Percentiles rank a stretch among this genome's conserved stretches.
phyloP scores from a whole-genome alignment of 2,329 filamentous ascomycete genomes.

The Colletotrichum tabaci region DNA sequence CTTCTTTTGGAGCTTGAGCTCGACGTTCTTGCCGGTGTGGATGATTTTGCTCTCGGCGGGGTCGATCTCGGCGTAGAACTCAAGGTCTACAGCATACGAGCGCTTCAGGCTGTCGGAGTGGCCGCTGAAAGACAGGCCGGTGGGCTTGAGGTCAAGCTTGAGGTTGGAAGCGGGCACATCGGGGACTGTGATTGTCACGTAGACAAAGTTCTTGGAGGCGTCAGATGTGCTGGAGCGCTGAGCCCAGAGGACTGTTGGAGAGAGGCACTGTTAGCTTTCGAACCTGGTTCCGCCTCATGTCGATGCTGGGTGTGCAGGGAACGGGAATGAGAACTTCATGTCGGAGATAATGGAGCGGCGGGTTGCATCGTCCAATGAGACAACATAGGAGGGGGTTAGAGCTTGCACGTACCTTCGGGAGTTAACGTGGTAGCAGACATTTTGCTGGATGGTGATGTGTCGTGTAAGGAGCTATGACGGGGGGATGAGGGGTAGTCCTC shows the following conservation, averaged over 20 bases:
- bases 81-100: conserved; percentile 87
- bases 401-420: conserved; percentile 57
- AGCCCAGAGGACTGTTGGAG: conserved; percentile 87
- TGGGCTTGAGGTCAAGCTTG: conserved; percentile 87
- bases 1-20: conserved; percentile 97
- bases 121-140: conserved; percentile 84
- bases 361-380: neutral
- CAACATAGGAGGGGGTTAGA: neutral
- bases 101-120: conserved; percentile 87
- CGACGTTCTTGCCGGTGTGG: conserved; percentile 90
- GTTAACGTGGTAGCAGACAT: conserved; percentile 50
- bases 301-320: neutral
- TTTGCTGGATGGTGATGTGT: conserved; percentile 39
- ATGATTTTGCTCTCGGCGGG: conserved; percentile 85
- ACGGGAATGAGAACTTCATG: neutral
- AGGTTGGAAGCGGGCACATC: conserved; percentile 84
- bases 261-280: conserved; percentile 20
- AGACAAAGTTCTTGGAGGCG: conserved; percentile 91
- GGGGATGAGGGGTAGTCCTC: conserved; percentile 37
- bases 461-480: conserved; percentile 41
- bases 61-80: conserved; percentile 94
- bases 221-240: conserved; percentile 91
- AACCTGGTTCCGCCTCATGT: neutral
- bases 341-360: conserved; percentile 13
- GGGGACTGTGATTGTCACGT: conserved; percentile 90